Conservation (phyloP, 169 alveolate species). For the Plasmodium cynomolgi region DNA sequence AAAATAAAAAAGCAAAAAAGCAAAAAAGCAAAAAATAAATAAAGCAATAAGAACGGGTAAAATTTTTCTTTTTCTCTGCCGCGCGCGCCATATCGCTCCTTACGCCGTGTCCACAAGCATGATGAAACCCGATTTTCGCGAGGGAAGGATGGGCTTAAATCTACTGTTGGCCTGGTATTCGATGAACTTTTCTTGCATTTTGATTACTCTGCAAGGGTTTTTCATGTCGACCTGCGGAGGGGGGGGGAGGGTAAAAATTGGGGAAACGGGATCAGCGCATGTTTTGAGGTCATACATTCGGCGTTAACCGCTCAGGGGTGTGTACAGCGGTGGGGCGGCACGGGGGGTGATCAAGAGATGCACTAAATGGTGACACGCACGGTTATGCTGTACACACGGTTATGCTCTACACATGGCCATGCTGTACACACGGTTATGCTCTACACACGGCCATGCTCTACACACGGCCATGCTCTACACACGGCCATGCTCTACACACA, state of each 20-base stretch:
- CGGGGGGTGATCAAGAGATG: neutral
- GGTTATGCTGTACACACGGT: neutral
- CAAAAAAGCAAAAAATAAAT: too few relatives aligned
- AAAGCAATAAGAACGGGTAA: neutral
- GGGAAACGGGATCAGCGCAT: slow-evolving; percentile 74
- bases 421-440: too few relatives aligned
- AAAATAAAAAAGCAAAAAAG: too few relatives aligned
- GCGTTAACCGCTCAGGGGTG: neutral
- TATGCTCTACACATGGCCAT: too few relatives aligned
- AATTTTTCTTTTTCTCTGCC: neutral
- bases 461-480: too few relatives aligned
- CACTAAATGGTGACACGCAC: neutral
- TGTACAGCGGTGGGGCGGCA: neutral
- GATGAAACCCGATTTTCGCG: slow-evolving; percentile 89
- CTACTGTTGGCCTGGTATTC: slow-evolving; percentile 82
- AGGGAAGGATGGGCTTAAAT: slow-evolving; percentile 90
- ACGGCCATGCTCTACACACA: neutral
- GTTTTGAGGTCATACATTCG: neutral
- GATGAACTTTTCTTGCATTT: slow-evolving; percentile 89
- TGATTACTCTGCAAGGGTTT: slow-evolving; percentile 94
- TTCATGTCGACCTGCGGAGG: slow-evolving; percentile 76
- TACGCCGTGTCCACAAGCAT: slow-evolving; percentile 86
- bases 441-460: too few relatives aligned
- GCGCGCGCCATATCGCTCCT: neutral
- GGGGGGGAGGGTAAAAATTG: slow-evolving; percentile 68